These are phyloP conservation scores for Fusarium devonianum DNA, from an alignment of 2,329 filamentous ascomycete species.

Conservation along the genomic window DNA sequence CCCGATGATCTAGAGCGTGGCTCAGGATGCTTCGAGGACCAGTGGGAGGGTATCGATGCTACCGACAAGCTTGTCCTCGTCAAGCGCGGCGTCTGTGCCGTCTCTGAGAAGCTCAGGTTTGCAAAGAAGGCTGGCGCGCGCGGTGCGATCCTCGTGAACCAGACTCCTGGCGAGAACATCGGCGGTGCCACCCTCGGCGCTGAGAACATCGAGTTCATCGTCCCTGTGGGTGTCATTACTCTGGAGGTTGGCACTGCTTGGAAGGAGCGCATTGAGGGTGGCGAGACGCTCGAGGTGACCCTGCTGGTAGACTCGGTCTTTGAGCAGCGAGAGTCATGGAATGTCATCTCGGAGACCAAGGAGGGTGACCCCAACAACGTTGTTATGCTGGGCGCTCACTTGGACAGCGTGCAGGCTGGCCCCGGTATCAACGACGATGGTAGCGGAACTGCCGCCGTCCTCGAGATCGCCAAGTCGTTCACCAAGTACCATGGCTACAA, in stretches of 20 bases:
- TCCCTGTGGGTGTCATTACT: slow-evolving; percentile 49
- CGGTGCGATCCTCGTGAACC: slow-evolving; percentile 67
- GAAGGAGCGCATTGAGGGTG: slow-evolving; percentile 44
- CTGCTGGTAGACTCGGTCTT: slow-evolving; percentile 49
- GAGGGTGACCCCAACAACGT: slow-evolving; percentile 52
- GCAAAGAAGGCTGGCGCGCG: slow-evolving; percentile 53
- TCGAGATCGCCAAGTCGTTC: slow-evolving; percentile 50
- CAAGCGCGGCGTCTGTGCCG: slow-evolving; percentile 53
- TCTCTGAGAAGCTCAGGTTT: slow-evolving; percentile 54
- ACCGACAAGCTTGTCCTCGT: slow-evolving; percentile 54
- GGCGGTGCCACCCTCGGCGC: slow-evolving; percentile 61
- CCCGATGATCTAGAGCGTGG: slow-evolving; percentile 50
- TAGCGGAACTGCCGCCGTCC: slow-evolving; percentile 48
- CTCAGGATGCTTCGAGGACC: slow-evolving; percentile 52
- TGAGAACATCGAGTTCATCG: slow-evolving; percentile 46
- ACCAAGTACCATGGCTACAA: slow-evolving; percentile 49
- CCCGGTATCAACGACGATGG: slow-evolving; percentile 54
- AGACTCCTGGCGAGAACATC: slow-evolving; percentile 54
- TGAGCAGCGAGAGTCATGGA: slow-evolving; percentile 50
- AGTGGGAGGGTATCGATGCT: slow-evolving; percentile 55
- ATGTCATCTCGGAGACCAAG: slow-evolving; percentile 54
- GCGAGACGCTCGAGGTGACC: slow-evolving; percentile 46
- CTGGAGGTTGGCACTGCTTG: slow-evolving; percentile 48
- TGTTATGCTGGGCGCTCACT: slow-evolving; percentile 52
- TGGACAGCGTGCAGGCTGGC: slow-evolving; percentile 51